These are phyloP conservation scores for Trapa bicornis DNA, from an alignment of 345 rosid genomes.

Conservation along the genomic window DNA sequence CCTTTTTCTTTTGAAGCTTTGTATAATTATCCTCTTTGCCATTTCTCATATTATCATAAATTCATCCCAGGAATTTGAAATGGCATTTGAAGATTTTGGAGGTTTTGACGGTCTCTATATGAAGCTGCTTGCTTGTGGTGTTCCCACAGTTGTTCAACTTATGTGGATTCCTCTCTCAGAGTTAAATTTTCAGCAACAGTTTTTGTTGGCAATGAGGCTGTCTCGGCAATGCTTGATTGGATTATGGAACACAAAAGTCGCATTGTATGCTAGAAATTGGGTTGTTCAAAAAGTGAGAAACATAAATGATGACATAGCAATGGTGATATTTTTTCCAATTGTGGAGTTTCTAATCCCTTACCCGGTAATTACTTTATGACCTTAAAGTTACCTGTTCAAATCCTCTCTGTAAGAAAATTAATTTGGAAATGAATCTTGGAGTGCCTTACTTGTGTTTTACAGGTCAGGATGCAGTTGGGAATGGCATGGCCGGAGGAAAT, in stretches of 20 bases:
- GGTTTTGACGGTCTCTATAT: constrained; percentile 86
- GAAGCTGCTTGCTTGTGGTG: constrained; percentile 82
- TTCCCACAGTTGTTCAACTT: constrained; percentile 68
- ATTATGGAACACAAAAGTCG: constrained; percentile 40
- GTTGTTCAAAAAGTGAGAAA: constrained; percentile 32
- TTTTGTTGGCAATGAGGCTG: constrained; percentile 46
- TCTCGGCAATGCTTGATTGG: constrained; percentile 38
- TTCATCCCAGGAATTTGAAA: constrained; percentile 58
- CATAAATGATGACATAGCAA: constrained; percentile 64
- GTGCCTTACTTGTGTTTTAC: constrained; percentile 5
- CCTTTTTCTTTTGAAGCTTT: constrained; percentile 8
- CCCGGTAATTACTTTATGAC: constrained; percentile 38
- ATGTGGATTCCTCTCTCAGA: constrained; percentile 96
- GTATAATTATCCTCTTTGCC: constrained; percentile 5
- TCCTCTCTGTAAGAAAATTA: not conserved
- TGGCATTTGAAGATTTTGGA: constrained; percentile 73
- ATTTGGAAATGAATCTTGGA: not conserved
- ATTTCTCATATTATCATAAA: constrained; percentile 8
- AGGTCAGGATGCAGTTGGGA: constrained; percentile 68
- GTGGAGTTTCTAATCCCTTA: constrained; percentile 60
- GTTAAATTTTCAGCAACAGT: constrained; percentile 62
- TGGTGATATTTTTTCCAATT: constrained; percentile 49
- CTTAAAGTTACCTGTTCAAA: constrained; percentile 4
- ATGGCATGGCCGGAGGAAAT: constrained; percentile 91
- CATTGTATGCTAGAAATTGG: constrained; percentile 37